These are phyloP conservation scores for Kodamaea ohmeri DNA, from an alignment of 1,139 yeast species.

Conservation along the genomic window DNA sequence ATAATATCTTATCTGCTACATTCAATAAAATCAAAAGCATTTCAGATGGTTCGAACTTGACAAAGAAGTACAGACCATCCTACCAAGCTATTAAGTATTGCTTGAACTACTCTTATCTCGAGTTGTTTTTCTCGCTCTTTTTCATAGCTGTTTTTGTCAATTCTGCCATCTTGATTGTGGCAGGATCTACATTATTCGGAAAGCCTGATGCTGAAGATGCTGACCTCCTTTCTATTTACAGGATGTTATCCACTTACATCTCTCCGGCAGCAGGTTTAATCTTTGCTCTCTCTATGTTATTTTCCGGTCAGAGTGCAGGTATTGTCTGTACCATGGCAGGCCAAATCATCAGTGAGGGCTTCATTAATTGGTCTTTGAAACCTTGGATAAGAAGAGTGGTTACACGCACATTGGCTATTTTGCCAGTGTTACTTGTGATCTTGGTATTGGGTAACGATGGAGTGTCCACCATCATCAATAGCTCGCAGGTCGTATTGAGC, in stretches of 20 bases:
- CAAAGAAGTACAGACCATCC: constrained; percentile 55
- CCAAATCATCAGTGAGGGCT: constrained; percentile 82
- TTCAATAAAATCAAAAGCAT: constrained; percentile 30
- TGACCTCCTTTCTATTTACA: constrained; percentile 69
- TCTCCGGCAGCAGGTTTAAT: constrained; percentile 76
- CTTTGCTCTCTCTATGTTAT: constrained; percentile 70
- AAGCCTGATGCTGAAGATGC: constrained; percentile 68
- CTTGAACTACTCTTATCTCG: constrained; percentile 63
- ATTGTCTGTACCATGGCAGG: constrained; percentile 87
- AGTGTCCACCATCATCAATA: constrained; percentile 60
- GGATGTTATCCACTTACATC: constrained; percentile 51
- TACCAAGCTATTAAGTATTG: constrained; percentile 62
- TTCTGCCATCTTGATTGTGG: constrained; percentile 69
- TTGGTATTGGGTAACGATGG: constrained; percentile 64
- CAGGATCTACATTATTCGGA: constrained; percentile 70
- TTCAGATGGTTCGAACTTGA: constrained; percentile 34
- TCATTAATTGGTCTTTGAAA: constrained; percentile 66
- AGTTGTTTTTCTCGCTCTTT: constrained; percentile 62
- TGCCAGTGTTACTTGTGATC: constrained; percentile 69
- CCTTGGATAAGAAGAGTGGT: constrained; percentile 78
- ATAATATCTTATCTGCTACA: constrained; percentile 22
- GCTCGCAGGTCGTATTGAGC: constrained; percentile 74
- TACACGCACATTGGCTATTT: constrained; percentile 67
- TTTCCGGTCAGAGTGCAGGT: constrained; percentile 82
- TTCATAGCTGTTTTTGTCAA: constrained; percentile 79